These are phyloP conservation scores for Pseudonitzschia multistriata DNA, from an alignment of 108 stramenopile species.

Conservation along the genomic window DNA sequence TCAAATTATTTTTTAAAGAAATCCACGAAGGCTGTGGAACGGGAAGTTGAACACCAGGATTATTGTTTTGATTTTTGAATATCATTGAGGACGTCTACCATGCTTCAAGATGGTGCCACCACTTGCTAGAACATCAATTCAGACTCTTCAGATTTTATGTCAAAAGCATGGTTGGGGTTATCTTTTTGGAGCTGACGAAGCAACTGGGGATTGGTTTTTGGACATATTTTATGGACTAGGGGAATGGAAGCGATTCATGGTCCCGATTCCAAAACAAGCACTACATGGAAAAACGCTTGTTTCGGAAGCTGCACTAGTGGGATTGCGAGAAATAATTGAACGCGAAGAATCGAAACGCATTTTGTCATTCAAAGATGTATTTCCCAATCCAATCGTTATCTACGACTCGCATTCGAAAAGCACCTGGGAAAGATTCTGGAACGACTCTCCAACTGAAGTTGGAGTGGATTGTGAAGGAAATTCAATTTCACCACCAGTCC, in stretches of 20 bases:
- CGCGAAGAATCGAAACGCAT: constrained; percentile 10
- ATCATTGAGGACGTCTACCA: too few relatives aligned
- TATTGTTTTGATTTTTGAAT: too few relatives aligned
- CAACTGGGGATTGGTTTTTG: too few relatives aligned
- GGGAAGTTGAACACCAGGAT: too few relatives aligned
- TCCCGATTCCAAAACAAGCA: neutral
- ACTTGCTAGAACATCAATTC: too few relatives aligned
- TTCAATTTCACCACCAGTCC: constrained; percentile 32
- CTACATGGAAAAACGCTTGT: constrained; percentile 21
- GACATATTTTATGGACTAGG: constrained; percentile 2
- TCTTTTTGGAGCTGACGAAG: too few relatives aligned
- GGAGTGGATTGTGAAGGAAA: constrained; percentile 46
- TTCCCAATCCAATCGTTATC: constrained; percentile 19
- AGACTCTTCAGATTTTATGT: too few relatives aligned
- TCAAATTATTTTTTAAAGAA: too few relatives aligned
- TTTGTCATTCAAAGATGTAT: constrained; percentile 16
- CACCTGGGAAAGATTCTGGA: constrained; percentile 38
- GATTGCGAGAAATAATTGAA: constrained; percentile 1
- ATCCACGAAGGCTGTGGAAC: too few relatives aligned
- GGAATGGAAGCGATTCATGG: neutral
- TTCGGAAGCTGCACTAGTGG: constrained; percentile 11
- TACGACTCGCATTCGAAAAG: constrained; percentile 15
- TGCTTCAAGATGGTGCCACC: too few relatives aligned
- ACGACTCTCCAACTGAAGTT: constrained; percentile 19
- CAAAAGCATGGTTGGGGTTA: too few relatives aligned